These are phyloP conservation scores for Linum lewisii DNA, from an alignment of 345 rosid genomes.

Conservation along the genomic window DNA sequence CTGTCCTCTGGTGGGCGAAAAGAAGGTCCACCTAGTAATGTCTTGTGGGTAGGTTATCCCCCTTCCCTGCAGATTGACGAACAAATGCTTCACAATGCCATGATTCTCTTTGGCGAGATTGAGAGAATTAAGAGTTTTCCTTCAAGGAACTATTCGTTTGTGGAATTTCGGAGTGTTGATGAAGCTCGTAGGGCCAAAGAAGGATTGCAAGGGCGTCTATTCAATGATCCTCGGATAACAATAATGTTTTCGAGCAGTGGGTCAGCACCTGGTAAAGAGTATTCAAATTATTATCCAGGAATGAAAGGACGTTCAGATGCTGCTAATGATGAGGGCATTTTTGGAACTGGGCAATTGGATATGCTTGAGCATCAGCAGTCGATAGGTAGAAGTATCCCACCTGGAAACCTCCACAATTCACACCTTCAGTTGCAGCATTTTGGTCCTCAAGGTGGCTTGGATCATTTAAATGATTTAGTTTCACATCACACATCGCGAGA, in stretches of 20 bases:
- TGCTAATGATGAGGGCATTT: slow-evolving; percentile 32
- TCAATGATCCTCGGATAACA: slow-evolving; percentile 83
- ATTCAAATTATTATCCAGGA: slow-evolving; percentile 39
- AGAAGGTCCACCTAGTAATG: slow-evolving; percentile 72
- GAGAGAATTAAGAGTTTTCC: slow-evolving; percentile 78
- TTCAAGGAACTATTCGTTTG: slow-evolving; percentile 73
- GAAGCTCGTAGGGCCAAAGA: slow-evolving; percentile 97
- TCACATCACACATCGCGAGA: slow-evolving; percentile 23
- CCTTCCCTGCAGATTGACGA: slow-evolving; percentile 85
- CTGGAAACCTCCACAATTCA: slow-evolving; percentile 31
- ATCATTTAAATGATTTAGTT: slow-evolving; percentile 39
- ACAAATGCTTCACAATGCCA: slow-evolving; percentile 91
- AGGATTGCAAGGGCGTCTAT: slow-evolving; percentile 84
- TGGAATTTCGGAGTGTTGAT: slow-evolving; percentile 87
- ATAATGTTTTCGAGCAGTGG: slow-evolving; percentile 71
- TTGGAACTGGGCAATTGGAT: slow-evolving; percentile 36
- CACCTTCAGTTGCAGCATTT: slow-evolving; percentile 30
- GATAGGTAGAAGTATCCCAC: slow-evolving; percentile 24
- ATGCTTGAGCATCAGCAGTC: slow-evolving; percentile 38
- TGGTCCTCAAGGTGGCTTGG: slow-evolving; percentile 45
- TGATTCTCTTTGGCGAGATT: slow-evolving; percentile 98
- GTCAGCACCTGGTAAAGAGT: slow-evolving; percentile 53
- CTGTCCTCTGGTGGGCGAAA: slow-evolving; percentile 38
- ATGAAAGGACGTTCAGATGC: slow-evolving; percentile 51
- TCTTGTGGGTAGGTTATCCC: slow-evolving; percentile 91